Base-by-base conservation (phyloP, 2,329 filamentous ascomycete genomes). In the Claviceps paspali region DNA sequence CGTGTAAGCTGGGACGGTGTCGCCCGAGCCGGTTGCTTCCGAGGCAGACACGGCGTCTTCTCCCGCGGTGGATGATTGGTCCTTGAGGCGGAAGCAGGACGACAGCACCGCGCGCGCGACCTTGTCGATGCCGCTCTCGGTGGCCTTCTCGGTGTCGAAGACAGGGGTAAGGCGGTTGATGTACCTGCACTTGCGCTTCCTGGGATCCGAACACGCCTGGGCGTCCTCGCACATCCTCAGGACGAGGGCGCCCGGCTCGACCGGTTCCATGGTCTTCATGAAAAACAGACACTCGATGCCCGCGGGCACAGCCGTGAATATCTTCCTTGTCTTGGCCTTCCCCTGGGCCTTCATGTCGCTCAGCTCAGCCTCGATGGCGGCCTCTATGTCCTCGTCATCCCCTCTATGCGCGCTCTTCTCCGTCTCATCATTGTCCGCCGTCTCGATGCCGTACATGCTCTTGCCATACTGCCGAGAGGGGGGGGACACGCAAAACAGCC, bases 301-400 rank as follows among this genome's bases (percentile, higher is more conserved):
- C 32, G 73, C 61, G 30, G 63, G 63, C 24, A 79, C 57, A 3
- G 68, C 58, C 12, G 62, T 63, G 46, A 79, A 76, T 12, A 61
- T 49, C 12, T 68, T 55, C 38, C 63, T 63, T 40, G 64, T 60
- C 19, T 53, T 56, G 37, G 52, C 50, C 41, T 65, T 54, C 33
- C 50, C 51, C 22, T 57, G 48, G 28, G 60, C 50, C 38, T 70
- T 74, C 47, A 86, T 69, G 2, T 62, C 65, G 21, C 67, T 68
- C n/a, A 91, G 56, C 57, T 91, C 84, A 51, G 75, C 76, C 47
- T 73, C 55, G 46, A 91, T 83, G 21, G 76, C 70, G 5, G 73
- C 67, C 51, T 86, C 82, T 47, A 91, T 84, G 47, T 85, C 80
- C n/a, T 60, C 60, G 11, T 55, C 57, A 1, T 66, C 65, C 14